A percentile compares a stretch with the other conserved stretches of the same genome.
Evolutionary conservation across 2,329 filamentous ascomycete genomes (phyloP).

Genomic region (Sporothrix luriei): DNA sequence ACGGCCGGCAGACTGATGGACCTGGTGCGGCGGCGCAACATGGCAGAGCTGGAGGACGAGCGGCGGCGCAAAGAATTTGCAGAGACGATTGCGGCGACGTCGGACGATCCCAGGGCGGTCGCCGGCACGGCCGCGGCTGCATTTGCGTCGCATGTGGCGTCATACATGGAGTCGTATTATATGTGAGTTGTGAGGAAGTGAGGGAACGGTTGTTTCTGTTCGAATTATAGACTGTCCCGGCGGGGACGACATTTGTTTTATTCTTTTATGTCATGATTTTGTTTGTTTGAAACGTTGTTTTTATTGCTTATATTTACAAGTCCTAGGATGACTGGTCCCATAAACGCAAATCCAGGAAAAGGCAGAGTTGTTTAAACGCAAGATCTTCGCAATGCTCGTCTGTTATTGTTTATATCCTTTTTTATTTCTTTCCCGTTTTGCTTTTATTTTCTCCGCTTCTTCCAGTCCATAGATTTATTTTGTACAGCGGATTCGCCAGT

Average conservation of each 20-base stretch:
- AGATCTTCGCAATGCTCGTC: not conserved
- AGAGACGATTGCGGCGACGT: slow-evolving; percentile 17
- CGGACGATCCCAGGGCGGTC: not conserved
- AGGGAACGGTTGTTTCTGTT: not conserved
- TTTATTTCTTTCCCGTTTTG: not conserved
- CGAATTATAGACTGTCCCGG: too few relatives aligned
- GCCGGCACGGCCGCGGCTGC: not conserved
- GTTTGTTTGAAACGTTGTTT: not conserved
- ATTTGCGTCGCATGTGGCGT: not conserved
- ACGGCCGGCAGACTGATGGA: slow-evolving; percentile 2
- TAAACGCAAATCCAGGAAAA: not conserved
- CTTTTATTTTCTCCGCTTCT: not conserved
- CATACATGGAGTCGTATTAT: slow-evolving; percentile 9
- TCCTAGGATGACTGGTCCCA: too few relatives aligned
- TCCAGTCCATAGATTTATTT: not conserved
- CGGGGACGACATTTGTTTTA: not conserved
- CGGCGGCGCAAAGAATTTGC: not conserved
- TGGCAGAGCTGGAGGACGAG: slow-evolving; percentile 47
- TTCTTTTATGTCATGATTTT: not conserved
- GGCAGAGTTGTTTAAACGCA: not conserved
- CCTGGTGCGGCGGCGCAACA: slow-evolving; percentile 60
- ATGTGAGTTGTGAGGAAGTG: not conserved
- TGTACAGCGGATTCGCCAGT: slow-evolving; percentile 20
- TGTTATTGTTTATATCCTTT: not conserved
- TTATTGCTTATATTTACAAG: not conserved